Percentiles rank a stretch among this genome's conserved stretches.
Conservation (phyloP, 2,329 filamentous ascomycete genomes). For the Colletotrichum australisinense region DNA sequence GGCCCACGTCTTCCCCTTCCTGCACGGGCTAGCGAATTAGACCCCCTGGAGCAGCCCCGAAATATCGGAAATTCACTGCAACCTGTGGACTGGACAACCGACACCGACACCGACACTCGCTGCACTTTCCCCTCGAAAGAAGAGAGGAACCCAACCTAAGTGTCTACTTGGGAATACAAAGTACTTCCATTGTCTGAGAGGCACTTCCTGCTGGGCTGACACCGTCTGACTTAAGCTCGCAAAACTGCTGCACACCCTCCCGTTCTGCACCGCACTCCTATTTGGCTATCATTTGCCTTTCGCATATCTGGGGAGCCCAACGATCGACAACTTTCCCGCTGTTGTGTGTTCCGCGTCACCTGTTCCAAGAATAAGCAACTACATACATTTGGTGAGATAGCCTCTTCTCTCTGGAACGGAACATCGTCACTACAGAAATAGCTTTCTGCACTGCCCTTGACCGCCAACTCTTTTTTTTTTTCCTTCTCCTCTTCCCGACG, state of each 20-base stretch:
- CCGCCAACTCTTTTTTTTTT: background rate
- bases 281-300: conserved; percentile 17
- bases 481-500: conserved; percentile 4
- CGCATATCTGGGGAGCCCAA: conserved; percentile 23
- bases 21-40: conserved; percentile 18
- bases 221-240: conserved; percentile 34
- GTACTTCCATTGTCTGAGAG: background rate
- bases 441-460: background rate
- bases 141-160: too few relatives aligned
- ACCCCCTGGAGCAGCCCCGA: conserved; percentile 29
- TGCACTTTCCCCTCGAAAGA: background rate
- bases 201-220: conserved; percentile 25
- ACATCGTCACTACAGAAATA: conserved; percentile 30
- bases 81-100: conserved; percentile 35
- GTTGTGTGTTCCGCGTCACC: conserved; percentile 23
- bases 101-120: conserved; percentile 27
- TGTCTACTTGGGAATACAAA: too few relatives aligned
- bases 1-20: conserved; percentile 14
- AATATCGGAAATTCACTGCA: conserved; percentile 34
- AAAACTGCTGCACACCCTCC: conserved; percentile 29
- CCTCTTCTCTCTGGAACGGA: conserved; percentile 27
- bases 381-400: conserved; percentile 22
- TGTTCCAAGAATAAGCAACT: conserved; percentile 31
- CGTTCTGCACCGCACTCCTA: conserved; percentile 29
- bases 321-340: conserved; percentile 28